Base-by-base conservation (phyloP, 768 basidiomycete genomes). In the Strobilomyces confusus region DNA sequence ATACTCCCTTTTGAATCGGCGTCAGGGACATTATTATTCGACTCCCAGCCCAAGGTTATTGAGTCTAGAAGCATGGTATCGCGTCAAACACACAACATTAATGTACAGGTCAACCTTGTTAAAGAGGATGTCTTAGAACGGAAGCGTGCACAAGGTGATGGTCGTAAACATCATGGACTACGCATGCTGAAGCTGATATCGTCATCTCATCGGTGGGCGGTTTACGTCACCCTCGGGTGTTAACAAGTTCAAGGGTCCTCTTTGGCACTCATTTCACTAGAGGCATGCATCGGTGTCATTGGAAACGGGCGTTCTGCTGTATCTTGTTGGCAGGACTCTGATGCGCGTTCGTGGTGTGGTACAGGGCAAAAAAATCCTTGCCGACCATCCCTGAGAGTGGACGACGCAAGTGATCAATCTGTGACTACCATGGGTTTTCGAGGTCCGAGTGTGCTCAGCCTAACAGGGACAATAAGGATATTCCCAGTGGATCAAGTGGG, bases 231-330 rank as follows among this genome's bases (percentile, higher is more conserved):
- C 26, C 12, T 36, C 30, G 22, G 38, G 48, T 23, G 22, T 22
- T 11, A 23, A 38, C 37, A 62, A 59, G 3, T 85, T 83, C 61
- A 66, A 71, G 42, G 84, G 34, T 32, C 60, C 64, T 12, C 45
- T 72, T 17, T 85, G 78, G 70, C 84, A 85, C 63, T 80, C 82
- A 29, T 76, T 80, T 20, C n/a, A n/a, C n/a, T n/a, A n/a, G 60
- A 65, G 79, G 79, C 83, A 82, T 69, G 73, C 25, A 75, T 87
- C 8, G 83, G 79, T 1, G 78, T 86, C 14, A 78, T 85, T 61
- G 84, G 83, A 36, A 84, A 84, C 60, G 84, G 82, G 4, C 83
- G 78, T 56, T 81, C 80, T 38, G 42, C 23, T 55, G 57, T 43
- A 46, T 23, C 57, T 59, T 52, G 53, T 40, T 49, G 25, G 38